Evolutionary conservation across 805 yeast species (phyloP).

Genomic region (Pichia nanzhaoensis): DNA sequence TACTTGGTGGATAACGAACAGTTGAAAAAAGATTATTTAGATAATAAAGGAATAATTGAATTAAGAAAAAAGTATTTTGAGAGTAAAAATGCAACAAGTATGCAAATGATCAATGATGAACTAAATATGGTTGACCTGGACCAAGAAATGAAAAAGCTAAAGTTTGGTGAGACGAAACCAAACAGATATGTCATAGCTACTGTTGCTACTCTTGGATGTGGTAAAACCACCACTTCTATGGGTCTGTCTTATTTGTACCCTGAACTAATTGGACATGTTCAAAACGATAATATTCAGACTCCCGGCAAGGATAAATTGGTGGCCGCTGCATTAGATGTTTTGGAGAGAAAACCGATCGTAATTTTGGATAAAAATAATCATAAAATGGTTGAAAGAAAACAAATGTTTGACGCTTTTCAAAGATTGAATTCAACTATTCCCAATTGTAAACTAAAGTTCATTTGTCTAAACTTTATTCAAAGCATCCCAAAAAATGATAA

Average conservation of each 20-base stretch:
- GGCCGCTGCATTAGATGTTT: conserved; percentile 35
- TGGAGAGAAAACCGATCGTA: conserved; percentile 44
- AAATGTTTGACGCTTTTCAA: conserved; percentile 49
- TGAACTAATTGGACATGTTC: conserved; percentile 59
- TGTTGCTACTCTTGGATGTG: conserved; percentile 89
- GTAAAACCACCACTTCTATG: conserved; percentile 77
- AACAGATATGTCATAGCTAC: conserved; percentile 67
- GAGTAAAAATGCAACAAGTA: conserved; percentile 48
- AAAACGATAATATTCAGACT: conserved; percentile 67
- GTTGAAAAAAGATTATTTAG: conserved; percentile 37
- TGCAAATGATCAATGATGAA: conserved; percentile 45
- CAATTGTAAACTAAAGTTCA: conserved; percentile 43
- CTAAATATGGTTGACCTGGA: conserved; percentile 28
- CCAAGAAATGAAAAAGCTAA: conserved; percentile 20
- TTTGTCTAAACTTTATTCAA: conserved; percentile 60
- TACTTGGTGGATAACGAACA: conserved; percentile 44
- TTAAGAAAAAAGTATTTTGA: conserved; percentile 61
- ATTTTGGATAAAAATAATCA: conserved; percentile 83
- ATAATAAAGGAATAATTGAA: conserved; percentile 67
- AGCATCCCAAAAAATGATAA: conserved; percentile 16
- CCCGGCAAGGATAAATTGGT: conserved; percentile 45
- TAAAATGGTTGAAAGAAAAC: conserved; percentile 58
- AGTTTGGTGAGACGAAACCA: conserved; percentile 29
- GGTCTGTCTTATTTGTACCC: conserved; percentile 52
- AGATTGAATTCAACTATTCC: conserved; percentile 38